phyloP scores from a whole-genome alignment of 768 basidiomycete genomes.

The Leucogyrophana mollusca region DNA sequence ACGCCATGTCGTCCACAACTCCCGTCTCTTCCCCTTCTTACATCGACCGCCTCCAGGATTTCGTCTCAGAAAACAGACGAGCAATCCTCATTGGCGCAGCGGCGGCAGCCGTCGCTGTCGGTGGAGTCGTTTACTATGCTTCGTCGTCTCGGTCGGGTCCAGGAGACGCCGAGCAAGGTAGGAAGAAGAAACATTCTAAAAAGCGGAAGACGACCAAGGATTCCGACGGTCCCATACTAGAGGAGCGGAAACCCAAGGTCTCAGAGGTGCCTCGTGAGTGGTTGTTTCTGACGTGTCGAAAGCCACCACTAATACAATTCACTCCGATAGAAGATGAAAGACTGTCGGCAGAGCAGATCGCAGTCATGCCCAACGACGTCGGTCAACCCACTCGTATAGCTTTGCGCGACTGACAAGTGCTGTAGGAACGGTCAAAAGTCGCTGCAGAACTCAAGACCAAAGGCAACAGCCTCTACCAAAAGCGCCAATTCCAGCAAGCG shows the following conservation, averaged over 20 bases:
- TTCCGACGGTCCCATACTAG: slow-evolving; percentile 72
- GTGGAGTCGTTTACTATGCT: slow-evolving; percentile 76
- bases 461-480: slow-evolving; percentile 71
- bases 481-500: slow-evolving; percentile 57
- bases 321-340: slow-evolving; percentile 36
- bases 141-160: slow-evolving; percentile 46
- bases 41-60: slow-evolving; percentile 64
- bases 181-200: slow-evolving; percentile 51
- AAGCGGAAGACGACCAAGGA: slow-evolving; percentile 61
- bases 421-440: slow-evolving; percentile 60
- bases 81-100: slow-evolving; percentile 72
- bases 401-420: no score
- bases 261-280: slow-evolving; percentile 32
- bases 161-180: slow-evolving; percentile 43
- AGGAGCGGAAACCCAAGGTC: slow-evolving; percentile 60
- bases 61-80: slow-evolving; percentile 77
- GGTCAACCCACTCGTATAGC: slow-evolving; percentile 15
- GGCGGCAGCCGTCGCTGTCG: slow-evolving; percentile 66
- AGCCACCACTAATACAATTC: slow-evolving; percentile 8
- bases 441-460: slow-evolving; percentile 67
- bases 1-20: no score
- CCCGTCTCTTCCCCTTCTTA: slow-evolving; percentile 30
- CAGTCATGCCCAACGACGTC: slow-evolving; percentile 58
- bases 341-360: slow-evolving; percentile 55
- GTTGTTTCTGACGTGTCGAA: slow-evolving; percentile 4